A percentile compares a stretch with the other conserved stretches of the same genome.
Evolutionary conservation across 352 stramenopile species (phyloP).

Genomic region (Phytophthora crassamura): DNA sequence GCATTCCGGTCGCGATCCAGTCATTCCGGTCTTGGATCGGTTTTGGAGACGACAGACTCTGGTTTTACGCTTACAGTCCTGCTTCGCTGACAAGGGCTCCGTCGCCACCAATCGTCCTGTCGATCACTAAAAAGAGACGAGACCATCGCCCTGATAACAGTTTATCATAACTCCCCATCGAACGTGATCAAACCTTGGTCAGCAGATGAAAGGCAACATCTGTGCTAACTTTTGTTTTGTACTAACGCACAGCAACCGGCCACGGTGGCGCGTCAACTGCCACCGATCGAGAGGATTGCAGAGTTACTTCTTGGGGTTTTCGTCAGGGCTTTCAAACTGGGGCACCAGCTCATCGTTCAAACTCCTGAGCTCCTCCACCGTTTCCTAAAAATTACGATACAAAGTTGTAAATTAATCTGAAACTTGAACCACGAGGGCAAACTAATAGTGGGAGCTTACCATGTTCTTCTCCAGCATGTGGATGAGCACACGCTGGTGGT

Average conservation of each 20-base stretch:
- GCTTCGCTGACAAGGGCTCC: constrained; percentile 6
- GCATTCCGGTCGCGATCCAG: constrained; percentile 12
- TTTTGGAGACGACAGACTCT: constrained; percentile 7
- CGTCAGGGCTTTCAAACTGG: constrained; percentile 15
- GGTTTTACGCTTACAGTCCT: constrained; percentile 8
- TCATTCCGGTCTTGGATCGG: constrained; percentile 13
- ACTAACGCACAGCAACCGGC: constrained; percentile 1
- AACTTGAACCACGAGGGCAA: background rate
- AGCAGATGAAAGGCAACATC: constrained; percentile 16
- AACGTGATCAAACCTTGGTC: constrained; percentile 23
- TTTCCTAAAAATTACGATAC: constrained; percentile 25
- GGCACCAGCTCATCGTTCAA: constrained; percentile 32
- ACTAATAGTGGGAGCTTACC: constrained; percentile 25
- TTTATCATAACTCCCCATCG: constrained; percentile 7
- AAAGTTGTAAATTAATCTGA: background rate
- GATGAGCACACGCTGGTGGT: constrained; percentile 49
- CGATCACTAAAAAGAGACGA: constrained; percentile 27
- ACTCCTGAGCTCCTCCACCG: constrained; percentile 34
- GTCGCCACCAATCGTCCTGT: constrained; percentile 29
- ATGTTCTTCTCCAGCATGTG: constrained; percentile 66
- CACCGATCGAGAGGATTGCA: no score
- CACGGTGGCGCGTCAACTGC: background rate
- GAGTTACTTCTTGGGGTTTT: constrained; percentile 20
- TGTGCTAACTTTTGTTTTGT: constrained; percentile 24
- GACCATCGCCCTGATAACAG: constrained; percentile 30